Percentiles rank a stretch among this genome's conserved stretches.
These are phyloP conservation scores for Lagenidium sp. DNA, from an alignment of 352 stramenopile species.

Conservation along the genomic window DNA sequence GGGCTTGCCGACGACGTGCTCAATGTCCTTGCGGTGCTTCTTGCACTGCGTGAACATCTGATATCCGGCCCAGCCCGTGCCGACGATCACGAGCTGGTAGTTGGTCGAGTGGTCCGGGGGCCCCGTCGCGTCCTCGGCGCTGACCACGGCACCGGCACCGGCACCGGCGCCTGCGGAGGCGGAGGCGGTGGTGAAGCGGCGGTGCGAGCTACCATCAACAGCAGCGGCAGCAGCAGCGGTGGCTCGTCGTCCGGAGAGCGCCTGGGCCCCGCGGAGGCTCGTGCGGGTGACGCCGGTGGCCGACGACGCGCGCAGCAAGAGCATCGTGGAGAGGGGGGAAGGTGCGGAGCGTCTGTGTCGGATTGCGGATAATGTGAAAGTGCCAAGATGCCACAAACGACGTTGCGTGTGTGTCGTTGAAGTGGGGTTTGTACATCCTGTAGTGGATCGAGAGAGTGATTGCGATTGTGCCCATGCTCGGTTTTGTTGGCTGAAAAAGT, in stretches of 20 bases:
- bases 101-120: constrained; percentile 24
- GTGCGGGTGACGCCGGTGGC: too few relatives aligned
- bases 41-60: constrained; percentile 68
- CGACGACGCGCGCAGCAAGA: background rate
- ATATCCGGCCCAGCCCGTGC: constrained; percentile 75
- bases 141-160: background rate
- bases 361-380: background rate
- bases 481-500: too few relatives aligned
- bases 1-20: constrained; percentile 34
- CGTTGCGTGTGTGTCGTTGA: background rate
- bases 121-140: background rate
- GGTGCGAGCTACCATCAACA: background rate
- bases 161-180: too few relatives aligned
- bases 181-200: too few relatives aligned
- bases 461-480: too few relatives aligned
- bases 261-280: too few relatives aligned
- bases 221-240: background rate
- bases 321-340: background rate
- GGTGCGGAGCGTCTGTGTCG: background rate
- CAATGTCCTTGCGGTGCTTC: constrained; percentile 68
- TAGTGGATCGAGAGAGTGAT: too few relatives aligned
- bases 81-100: constrained; percentile 70
- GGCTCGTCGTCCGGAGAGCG: too few relatives aligned
- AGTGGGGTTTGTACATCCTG: too few relatives aligned
- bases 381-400: background rate